Conservation (phyloP, 2,329 filamentous ascomycete species). For the Alternaria novae-zelandiae region DNA sequence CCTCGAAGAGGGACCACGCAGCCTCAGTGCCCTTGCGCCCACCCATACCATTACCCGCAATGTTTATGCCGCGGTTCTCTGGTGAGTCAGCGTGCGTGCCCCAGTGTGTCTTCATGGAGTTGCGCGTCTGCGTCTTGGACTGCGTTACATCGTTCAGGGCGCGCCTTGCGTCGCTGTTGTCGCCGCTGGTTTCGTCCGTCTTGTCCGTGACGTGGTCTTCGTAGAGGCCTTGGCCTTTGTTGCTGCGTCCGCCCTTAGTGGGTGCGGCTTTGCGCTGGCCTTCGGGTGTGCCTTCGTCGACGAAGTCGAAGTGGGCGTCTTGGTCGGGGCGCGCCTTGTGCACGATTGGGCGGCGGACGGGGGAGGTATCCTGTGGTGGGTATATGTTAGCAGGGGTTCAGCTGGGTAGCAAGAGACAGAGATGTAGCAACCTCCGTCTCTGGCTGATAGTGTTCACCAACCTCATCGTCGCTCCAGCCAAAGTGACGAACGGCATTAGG, state of each 20-base stretch:
- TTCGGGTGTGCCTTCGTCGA: conserved; percentile 72
- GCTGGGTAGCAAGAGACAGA: not conserved
- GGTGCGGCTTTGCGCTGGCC: conserved; percentile 52
- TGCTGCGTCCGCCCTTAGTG: conserved; percentile 61
- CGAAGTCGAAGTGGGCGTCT: conserved; percentile 82
- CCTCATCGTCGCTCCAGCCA: conserved; percentile 75
- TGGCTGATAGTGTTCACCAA: conserved; percentile 35
- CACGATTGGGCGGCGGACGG: conserved; percentile 64
- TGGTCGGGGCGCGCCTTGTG: conserved; percentile 78
- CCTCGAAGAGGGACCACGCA: conserved; percentile 51
- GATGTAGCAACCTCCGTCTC: conserved; percentile 21
- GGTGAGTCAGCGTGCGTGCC: conserved; percentile 39
- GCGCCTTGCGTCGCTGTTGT: conserved; percentile 46
- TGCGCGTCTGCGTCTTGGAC: conserved; percentile 65
- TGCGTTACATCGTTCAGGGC: conserved; percentile 74
- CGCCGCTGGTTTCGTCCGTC: conserved; percentile 55
- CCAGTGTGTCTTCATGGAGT: conserved; percentile 58
- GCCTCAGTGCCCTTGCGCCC: conserved; percentile 43
- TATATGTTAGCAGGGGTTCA: conserved; percentile 25
- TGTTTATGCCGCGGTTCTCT: conserved; percentile 43
- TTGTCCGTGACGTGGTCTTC: conserved; percentile 73
- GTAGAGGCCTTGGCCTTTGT: conserved; percentile 75
- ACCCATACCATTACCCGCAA: conserved; percentile 51
- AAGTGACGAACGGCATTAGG: conserved; percentile 76
- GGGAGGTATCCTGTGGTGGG: conserved; percentile 60